phyloP scores from a whole-genome alignment of 2,329 filamentous ascomycete genomes.

The Lasiodiplodia gonubiensis region DNA sequence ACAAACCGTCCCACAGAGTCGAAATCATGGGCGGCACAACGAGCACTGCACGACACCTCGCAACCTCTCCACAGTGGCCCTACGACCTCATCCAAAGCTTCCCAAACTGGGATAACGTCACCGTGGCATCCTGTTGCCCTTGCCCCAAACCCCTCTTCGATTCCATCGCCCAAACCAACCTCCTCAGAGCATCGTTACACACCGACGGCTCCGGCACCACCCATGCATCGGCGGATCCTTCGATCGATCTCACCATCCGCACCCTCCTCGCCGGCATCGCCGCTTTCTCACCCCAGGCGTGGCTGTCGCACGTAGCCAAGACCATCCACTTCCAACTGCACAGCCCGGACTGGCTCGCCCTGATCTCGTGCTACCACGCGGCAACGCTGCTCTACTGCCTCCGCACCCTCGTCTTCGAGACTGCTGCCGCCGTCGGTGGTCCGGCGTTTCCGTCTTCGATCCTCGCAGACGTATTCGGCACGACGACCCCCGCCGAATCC shows the following conservation, averaged over 20 bases:
- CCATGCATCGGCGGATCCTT: rapidly evolving
- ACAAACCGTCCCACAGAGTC: background rate
- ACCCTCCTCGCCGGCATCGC: background rate
- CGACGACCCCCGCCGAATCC: background rate
- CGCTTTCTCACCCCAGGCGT: background rate
- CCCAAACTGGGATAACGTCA: background rate
- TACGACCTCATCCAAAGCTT: background rate
- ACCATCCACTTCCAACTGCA: background rate
- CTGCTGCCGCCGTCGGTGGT: background rate
- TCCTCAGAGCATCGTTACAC: background rate
- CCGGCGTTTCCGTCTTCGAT: background rate
- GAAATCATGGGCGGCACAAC: background rate
- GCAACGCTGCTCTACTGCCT: constrained; percentile 9
- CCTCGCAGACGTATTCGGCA: background rate
- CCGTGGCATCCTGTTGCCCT: background rate
- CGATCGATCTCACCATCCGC: background rate
- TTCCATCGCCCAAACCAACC: background rate
- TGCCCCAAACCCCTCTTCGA: background rate
- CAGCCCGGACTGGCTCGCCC: background rate
- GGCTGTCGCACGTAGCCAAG: background rate
- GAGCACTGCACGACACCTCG: background rate
- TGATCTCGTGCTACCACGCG: background rate
- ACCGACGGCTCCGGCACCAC: background rate
- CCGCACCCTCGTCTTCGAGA: background rate
- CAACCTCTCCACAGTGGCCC: background rate